phyloP scores from a whole-genome alignment of 2,329 filamentous ascomycete genomes.

The Neofusicoccum parvum region DNA sequence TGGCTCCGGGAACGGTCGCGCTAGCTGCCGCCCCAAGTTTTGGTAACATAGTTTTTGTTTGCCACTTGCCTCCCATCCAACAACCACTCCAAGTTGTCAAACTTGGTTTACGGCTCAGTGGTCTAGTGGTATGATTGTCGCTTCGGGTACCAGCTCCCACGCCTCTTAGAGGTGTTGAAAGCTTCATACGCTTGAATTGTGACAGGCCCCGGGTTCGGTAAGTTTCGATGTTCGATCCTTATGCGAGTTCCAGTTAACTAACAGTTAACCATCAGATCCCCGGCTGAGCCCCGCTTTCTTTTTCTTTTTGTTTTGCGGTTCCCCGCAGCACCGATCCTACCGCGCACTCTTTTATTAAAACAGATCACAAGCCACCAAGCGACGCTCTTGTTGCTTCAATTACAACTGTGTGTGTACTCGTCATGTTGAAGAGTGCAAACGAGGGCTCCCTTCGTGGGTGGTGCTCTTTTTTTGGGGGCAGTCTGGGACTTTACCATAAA shows the following conservation, averaged over 20 bases:
- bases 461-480: too few species aligned
- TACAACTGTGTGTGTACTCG: neutral
- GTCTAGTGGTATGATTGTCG: conserved; percentile 73
- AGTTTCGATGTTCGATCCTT: neutral
- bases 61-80: neutral
- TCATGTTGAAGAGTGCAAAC: neutral
- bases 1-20: neutral
- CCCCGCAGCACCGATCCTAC: too few species aligned
- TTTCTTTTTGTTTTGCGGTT: neutral
- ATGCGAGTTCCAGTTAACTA: neutral
- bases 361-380: too few species aligned
- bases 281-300: neutral
- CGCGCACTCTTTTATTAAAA: too few species aligned
- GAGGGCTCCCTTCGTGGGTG: too few species aligned
- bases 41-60: too few species aligned
- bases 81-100: too few species aligned
- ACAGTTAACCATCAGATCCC: neutral
- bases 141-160: conserved; percentile 54
- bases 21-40: too few species aligned
- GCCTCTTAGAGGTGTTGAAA: neutral
- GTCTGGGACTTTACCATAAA: too few species aligned
- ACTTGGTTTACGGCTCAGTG: conserved; percentile 35
- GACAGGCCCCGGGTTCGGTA: conserved; percentile 9
- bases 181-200: neutral
- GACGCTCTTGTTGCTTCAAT: neutral